A percentile compares a stretch with the other conserved stretches of the same genome.
phyloP scores from a whole-genome alignment of 306 rosid species.

The Canavalia gladiata region DNA sequence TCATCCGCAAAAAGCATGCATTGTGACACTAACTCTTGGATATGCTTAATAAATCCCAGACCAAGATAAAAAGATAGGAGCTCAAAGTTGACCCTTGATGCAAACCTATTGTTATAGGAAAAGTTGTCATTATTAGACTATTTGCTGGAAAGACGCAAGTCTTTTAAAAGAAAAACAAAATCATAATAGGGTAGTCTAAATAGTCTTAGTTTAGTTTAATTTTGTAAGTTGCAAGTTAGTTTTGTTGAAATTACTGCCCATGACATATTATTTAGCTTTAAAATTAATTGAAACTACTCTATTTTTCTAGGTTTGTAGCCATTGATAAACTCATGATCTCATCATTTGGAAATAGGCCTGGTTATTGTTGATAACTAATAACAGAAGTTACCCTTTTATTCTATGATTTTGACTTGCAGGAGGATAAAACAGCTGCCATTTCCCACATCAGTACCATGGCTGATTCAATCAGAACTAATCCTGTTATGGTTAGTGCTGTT shows the following conservation, averaged over 20 bases:
- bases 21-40: background rate
- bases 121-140: no score
- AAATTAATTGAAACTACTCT: constrained; percentile 25
- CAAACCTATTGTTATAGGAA: no score
- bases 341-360: constrained; percentile 15
- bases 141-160: no score
- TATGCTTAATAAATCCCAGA: background rate
- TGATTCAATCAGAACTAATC: constrained; percentile 66
- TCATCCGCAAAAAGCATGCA: background rate
- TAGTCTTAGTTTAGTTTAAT: no score
- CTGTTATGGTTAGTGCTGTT: constrained; percentile 74
- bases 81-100: background rate
- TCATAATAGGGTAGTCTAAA: no score
- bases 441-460: constrained; percentile 63
- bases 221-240: background rate
- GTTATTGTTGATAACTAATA: constrained; percentile 27
- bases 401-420: constrained; percentile 62
- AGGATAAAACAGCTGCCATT: constrained; percentile 71
- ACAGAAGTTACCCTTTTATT: constrained; percentile 20
- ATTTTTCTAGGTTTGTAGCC: constrained; percentile 20
- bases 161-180: no score
- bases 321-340: constrained; percentile 31
- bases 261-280: constrained; percentile 3
- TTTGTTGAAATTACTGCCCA: constrained; percentile 15
- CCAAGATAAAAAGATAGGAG: background rate